Evolutionary conservation across 495 filamentous ascomycete species (phyloP).

Genomic region (Hypomontagnella monticulosa): DNA sequence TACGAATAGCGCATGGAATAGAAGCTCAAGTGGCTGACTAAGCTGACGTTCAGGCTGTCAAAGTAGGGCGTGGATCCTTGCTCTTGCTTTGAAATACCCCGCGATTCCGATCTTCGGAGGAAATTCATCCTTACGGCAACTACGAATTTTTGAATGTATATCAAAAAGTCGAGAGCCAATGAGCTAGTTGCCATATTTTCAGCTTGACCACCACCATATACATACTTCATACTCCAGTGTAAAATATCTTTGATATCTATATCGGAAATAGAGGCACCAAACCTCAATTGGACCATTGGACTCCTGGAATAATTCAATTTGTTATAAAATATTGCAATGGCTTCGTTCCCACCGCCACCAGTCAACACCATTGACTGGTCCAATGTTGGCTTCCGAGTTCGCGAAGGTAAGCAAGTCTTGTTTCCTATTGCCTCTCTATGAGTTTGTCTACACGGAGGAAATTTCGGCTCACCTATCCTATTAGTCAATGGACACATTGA

Average conservation of each 20-base stretch:
- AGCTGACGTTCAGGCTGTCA: constrained; percentile 21
- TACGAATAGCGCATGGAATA: background rate
- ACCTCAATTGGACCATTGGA: too few species aligned
- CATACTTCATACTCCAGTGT: background rate
- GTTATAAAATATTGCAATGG: constrained; percentile 42
- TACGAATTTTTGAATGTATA: constrained; percentile 22
- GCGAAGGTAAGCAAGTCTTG: constrained; percentile 71
- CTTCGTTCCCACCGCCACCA: constrained; percentile 81
- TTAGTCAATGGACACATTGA: constrained; percentile 82
- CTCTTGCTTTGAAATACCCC: constrained; percentile 18
- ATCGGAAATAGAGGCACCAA: too few species aligned
- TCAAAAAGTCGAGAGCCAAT: constrained; percentile 3
- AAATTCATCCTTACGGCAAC: background rate
- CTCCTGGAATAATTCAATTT: too few species aligned
- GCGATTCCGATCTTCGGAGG: constrained; percentile 40
- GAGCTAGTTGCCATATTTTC: constrained; percentile 11
- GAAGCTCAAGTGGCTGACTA: constrained; percentile 4
- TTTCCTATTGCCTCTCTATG: background rate
- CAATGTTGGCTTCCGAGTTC: constrained; percentile 88
- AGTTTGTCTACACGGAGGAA: background rate
- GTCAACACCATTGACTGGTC: constrained; percentile 89
- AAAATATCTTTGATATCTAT: too few species aligned
- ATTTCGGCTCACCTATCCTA: constrained; percentile 17
- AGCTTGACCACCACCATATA: constrained; percentile 14
- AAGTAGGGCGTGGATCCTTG: constrained; percentile 1